A percentile compares a stretch with the other conserved stretches of the same genome.
Conservation (phyloP, 208 protist genomes). For the Endotrypanum monterogeii region DNA sequence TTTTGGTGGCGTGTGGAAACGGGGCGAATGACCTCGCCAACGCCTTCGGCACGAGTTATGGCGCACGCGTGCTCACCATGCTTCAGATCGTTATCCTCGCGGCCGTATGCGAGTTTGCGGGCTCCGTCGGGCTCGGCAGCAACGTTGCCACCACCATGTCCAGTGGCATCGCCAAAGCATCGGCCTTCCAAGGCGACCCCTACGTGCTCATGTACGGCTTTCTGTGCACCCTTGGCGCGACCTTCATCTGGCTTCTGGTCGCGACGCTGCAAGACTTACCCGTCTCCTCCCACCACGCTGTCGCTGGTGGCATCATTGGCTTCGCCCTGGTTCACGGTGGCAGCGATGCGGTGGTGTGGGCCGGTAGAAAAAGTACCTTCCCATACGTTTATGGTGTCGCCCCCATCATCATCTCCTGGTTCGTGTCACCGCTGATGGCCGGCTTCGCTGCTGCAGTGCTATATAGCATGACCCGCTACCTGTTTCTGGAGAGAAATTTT, state of each 20-base stretch:
- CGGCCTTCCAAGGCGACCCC: slow-evolving; percentile 47
- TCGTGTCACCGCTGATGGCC: slow-evolving; percentile 57
- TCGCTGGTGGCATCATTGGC: slow-evolving; percentile 70
- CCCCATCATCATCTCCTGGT: slow-evolving; percentile 66
- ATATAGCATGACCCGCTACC: slow-evolving; percentile 37
- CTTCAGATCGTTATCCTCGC: slow-evolving; percentile 75
- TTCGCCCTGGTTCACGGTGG: slow-evolving; percentile 74
- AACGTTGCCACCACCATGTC: slow-evolving; percentile 66
- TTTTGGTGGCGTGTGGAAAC: slow-evolving; percentile 74
- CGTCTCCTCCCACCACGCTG: slow-evolving; percentile 65
- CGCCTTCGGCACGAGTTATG: slow-evolving; percentile 87
- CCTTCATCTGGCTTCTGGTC: slow-evolving; percentile 57
- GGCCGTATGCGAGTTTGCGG: slow-evolving; percentile 68
- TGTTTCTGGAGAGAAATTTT: slow-evolving; percentile 45
- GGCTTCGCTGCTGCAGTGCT: slow-evolving; percentile 42
- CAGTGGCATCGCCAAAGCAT: slow-evolving; percentile 56
- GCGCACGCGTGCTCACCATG: slow-evolving; percentile 65
- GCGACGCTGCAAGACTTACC: slow-evolving; percentile 50
- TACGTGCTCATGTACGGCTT: slow-evolving; percentile 83
- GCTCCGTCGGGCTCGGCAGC: slow-evolving; percentile 60
- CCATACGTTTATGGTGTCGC: slow-evolving; percentile 57
- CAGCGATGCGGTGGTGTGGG: slow-evolving; percentile 48
- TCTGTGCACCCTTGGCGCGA: slow-evolving; percentile 47
- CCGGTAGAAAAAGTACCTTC: slow-evolving; percentile 40
- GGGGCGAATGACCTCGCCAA: slow-evolving; percentile 92